Base-by-base conservation (phyloP, 2,329 filamentous ascomycete species). In the Apiospora rasikravindrae region DNA sequence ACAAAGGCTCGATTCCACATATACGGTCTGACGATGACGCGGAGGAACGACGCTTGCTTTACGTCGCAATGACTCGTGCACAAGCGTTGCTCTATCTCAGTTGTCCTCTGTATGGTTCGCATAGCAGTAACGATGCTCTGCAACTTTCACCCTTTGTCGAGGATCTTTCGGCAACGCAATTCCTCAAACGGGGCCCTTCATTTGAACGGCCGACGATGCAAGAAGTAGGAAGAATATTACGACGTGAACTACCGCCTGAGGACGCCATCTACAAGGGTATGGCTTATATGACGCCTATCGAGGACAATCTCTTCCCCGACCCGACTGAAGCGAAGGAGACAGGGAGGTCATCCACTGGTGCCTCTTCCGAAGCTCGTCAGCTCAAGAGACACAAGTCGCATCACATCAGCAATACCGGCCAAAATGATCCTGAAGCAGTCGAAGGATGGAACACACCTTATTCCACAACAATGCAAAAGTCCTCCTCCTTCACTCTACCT, bases 51-150 rank as follows among this genome's bases (percentile, higher is more conserved):
- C 88, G 96, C 40, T 83, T 99, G 66, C 86, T 99, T 0, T 99
- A 98, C 78, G 96, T 99, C 19, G 96, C 95, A 40, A 98, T 99
- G 95, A 99, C 96, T 3, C 88, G 96, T 80, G 96, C 96, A 8
- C 92, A 98, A 80, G 92, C 90, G 0, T 83, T 98, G 42, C 84
- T 99, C 1, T 98, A 98, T 77, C 85, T 98, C 71, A 98, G 94
- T 80, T 94, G 90, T 75, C 94, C 95, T 0, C 81, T 91, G 49
- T 91, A 90, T 76, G 91, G 90, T 73, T 90, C 91, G 10, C 88
- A 89, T 71, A 84, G 87, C 33, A 82, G 83, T 70, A 83, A 84
- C 67, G 88, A 91, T 75, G 85, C 90, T 72, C 90, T 91, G 0
- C 89, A 88, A 10, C 80, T 96, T 22, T 96, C 94, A 0, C 87